Evolutionary conservation across 257 asterid species (phyloP).

Genomic region (Datura wrightii): DNA sequence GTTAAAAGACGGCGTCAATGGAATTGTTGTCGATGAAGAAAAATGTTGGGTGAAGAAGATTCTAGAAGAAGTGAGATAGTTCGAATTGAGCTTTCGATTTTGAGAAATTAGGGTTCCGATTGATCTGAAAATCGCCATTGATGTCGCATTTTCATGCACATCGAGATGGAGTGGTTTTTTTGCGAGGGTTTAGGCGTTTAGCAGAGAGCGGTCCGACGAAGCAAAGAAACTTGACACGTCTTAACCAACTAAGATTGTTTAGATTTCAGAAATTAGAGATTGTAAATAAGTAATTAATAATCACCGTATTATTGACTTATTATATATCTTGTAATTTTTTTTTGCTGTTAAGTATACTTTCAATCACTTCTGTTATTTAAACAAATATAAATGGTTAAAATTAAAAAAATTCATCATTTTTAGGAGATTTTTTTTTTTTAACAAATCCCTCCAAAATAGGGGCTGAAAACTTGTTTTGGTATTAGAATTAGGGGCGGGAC

Average conservation of each 20-base stretch:
- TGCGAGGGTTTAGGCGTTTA: conserved; percentile 42
- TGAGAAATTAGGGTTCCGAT: conserved; percentile 61
- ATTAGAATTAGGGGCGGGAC: no score
- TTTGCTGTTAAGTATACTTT: no score
- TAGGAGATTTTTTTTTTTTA: no score
- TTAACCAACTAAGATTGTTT: not conserved
- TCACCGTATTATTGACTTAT: no score
- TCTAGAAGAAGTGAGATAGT: conserved; percentile 34
- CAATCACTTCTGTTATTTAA: no score
- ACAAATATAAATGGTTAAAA: no score
- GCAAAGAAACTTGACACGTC: conserved; percentile 38
- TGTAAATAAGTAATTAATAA: no score
- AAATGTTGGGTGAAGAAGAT: conserved; percentile 52
- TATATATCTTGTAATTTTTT: no score
- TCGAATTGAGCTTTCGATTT: conserved; percentile 39
- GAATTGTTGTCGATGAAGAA: conserved; percentile 36
- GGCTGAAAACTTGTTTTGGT: no score
- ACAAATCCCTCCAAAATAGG: no score
- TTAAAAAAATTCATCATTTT: no score
- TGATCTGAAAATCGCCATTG: conserved; percentile 79
- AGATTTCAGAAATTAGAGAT: no score
- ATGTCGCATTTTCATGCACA: conserved; percentile 38
- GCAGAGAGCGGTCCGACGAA: conserved; percentile 14
- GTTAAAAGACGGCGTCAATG: conserved; percentile 40
- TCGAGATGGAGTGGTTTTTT: conserved; percentile 14